Base-by-base conservation (phyloP, 116 monocot genomes). In the Dioscorea cayenensis region DNA sequence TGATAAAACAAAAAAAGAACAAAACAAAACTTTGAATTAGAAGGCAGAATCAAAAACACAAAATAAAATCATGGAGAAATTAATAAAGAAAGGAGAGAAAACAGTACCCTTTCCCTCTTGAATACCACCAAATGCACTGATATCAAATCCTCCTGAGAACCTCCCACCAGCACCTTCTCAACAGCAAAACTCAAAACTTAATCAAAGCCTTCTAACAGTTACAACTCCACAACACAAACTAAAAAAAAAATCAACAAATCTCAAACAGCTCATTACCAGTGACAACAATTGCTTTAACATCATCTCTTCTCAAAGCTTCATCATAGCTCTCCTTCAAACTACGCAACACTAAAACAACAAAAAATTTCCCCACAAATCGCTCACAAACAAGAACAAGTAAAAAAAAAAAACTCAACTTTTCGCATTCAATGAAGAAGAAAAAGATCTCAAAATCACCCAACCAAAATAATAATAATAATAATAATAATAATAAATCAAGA, bases 141-240 rank as follows among this genome's bases (percentile, higher is more conserved):
- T 90, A 80, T 92, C 96, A 83, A 92, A 90, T 65, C 96, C 96
- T 70, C 90, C 92, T 17, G 96, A 96, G 80, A 96, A 96, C 65
- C 90, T 92, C 20, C 83, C 90, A 67, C 70, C 71, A 60, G 84
- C 76, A 70, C 96, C 96, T 96, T 78, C 51, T 52, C 64, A 64
- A 78, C 22, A 60, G 27, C 28, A 60, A 68, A 77, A 73, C 14
- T 11, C 36, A 48, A 37, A 67, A 19, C 19, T 8, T 8, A 18
- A 80, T 92, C 96, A 79, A 92, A 90, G 69, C 96, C 92, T 71
- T 88, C 92, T 19, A 92, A 96, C 79, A 96, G 12, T 1, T 12
- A 43, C 43, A 43, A 43, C 43, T 43, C 43, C 43, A 14, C 10
- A 28, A 65, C 28, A 66, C 12, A 14, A 35, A 2, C 66, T 28